Base-by-base conservation (phyloP, 2,329 filamentous ascomycete genomes). In the Corniculantispora saksenae region DNA sequence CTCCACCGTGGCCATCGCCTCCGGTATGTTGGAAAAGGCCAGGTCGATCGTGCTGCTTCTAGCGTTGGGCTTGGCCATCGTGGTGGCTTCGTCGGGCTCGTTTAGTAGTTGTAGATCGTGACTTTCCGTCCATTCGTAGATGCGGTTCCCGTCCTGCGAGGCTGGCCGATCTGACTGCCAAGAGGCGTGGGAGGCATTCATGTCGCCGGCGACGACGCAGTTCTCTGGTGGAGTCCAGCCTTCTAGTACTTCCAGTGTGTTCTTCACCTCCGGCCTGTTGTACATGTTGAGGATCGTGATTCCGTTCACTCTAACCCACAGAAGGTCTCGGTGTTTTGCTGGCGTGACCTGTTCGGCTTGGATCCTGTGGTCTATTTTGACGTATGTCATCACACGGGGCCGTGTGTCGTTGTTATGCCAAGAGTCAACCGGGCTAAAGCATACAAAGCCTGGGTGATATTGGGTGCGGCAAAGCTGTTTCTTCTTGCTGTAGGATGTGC, bases 391-490 rank as follows among this genome's bases (percentile, higher is more conserved):
- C 13, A 61, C 47, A 8, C 29, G 21, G 7, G 40, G 56, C 9
- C n/a, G 29, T 61, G 21, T 61, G 17, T 61, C 17, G 6, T 59
- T 59, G 21, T 59, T 47, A 13, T 23, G 9, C 56, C 12, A 59
- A 15, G 25, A 59, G 40, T 59, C 25, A 5, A 48, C 17, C 10
- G 8, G 56, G 27, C 56, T 59, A 59, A 59, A 59, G 40, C 17
- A 59, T n/a, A 59, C 25, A 15, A 59, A 59, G 56, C 56, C 56
- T 23, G 21, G 56, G 40, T 59, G 15, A 32, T 59, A 47, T 40
- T 59, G 21, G 9, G 56, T 59, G 8, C 17, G 19, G 25, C 21
- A 59, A 15, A 59, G 56, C 25, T 59, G 1, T 47, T 59, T 59
- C 27, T 59, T 3, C 17, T 59, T 59, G 19, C 35, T 45, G 19